Evolutionary conservation across 2,329 filamentous ascomycete species (phyloP).

Genomic region (Helminthosporium solani): DNA sequence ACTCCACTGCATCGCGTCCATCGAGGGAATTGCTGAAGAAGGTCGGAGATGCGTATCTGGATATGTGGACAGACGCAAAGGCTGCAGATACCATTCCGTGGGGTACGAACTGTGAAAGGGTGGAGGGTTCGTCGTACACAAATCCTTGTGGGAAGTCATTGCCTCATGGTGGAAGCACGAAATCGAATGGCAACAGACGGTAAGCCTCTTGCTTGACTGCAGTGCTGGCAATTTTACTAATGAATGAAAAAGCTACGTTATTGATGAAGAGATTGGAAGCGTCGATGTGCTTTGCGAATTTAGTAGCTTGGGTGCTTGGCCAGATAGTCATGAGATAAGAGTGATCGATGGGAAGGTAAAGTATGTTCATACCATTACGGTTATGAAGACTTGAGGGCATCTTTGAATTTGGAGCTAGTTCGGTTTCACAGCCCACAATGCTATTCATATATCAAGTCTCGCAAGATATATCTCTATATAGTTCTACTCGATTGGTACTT

Average conservation of each 20-base stretch:
- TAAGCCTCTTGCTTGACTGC: conserved; percentile 2
- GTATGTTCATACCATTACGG: conserved; percentile 36
- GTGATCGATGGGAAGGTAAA: conserved; percentile 30
- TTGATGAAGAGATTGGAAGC: conserved; percentile 29
- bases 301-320: conserved; percentile 20
- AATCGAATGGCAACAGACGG: conserved; percentile 29
- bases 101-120: conserved; percentile 31
- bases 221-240: neutral
- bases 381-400: conserved; percentile 14
- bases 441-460: too few relatives aligned
- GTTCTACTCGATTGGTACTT: too few relatives aligned
- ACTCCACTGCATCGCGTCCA: conserved; percentile 16
- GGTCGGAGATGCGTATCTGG: conserved; percentile 30
- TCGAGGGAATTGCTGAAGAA: conserved; percentile 28
- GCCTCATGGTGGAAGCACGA: conserved; percentile 26
- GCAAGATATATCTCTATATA: too few relatives aligned
- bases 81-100: conserved; percentile 31
- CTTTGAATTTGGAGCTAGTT: too few relatives aligned
- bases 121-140: conserved; percentile 26
- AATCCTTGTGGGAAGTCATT: conserved; percentile 27
- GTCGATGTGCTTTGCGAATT: conserved; percentile 35
- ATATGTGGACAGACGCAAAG: conserved; percentile 35
- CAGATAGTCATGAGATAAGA: conserved; percentile 34
- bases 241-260: conserved; percentile 23
- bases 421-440: too few relatives aligned